Evolutionary conservation across 108 stramenopile genomes (phyloP), one percentile per base, ranked within the genome.

Genomic region (Seminavis robusta): DNA sequence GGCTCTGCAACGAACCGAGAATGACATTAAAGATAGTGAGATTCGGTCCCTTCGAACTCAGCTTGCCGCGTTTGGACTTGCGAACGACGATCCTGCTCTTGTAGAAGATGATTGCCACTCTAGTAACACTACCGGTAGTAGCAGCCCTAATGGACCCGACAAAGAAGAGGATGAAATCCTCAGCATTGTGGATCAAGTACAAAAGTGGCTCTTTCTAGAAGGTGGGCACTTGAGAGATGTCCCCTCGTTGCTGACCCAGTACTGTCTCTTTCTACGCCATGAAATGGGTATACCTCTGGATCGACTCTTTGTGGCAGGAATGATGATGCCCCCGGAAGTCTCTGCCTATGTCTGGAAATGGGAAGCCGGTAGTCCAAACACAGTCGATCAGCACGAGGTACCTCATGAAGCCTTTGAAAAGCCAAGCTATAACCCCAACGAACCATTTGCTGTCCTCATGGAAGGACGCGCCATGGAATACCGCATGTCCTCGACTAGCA

Each of bases 291-390:
- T 62, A 4, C 61, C 61, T 6, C 24, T 62, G 4, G 61, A 62
- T 31, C 61, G 61, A 7, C 20, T 62, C 41, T 51, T 32, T 3
- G 40, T 34, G 28, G 61, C 40, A 10, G 61, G 61, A 10, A 7
- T 62, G 4, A 41, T 38, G 2, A 31, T 62, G 21, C 61, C 40
- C 39, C 61, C 61, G 0, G 42, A 62, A 26, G 17, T 62, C 8
- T 43, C 61, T 21, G 49, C 50, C 5, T 52, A 51, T 20, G 3
- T 62, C 1, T 62, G 61, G 61, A 51, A 62, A 26, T 62, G 61
- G 61, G 50, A 51, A 42, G 41, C 39, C 3, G 26, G 28, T n/a
- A n/a, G n/a, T n/a, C n/a, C n/a, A n/a, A 20, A 42, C 3, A 40
- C 40, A 2, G 51, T 62, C 41, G 25, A 8, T 15, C 36, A 37